phyloP scores from a whole-genome alignment of 768 basidiomycete genomes.

The Hericium alpestre region DNA sequence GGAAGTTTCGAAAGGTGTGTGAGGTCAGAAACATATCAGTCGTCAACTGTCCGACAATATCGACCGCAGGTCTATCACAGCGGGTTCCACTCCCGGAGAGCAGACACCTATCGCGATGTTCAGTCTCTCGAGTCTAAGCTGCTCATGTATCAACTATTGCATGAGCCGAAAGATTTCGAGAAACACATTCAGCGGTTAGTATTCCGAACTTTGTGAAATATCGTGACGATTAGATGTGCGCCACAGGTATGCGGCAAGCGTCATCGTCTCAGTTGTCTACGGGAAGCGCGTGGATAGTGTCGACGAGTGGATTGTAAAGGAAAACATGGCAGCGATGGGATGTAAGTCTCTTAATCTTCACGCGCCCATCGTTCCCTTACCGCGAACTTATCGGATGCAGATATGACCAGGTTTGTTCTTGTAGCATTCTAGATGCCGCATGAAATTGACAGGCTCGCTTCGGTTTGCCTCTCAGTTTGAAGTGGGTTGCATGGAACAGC shows the following conservation, averaged over 20 bases:
- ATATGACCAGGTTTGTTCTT: no score
- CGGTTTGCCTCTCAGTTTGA: no score
- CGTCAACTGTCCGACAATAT: not conserved
- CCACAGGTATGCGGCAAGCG: constrained; percentile 34
- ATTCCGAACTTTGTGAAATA: not conserved
- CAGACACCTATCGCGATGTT: constrained; percentile 33
- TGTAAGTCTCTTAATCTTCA: constrained; percentile 25
- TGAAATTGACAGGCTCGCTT: no score
- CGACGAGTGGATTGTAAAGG: constrained; percentile 37
- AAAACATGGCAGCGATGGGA: constrained; percentile 33
- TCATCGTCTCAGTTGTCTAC: constrained; percentile 34
- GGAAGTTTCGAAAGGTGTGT: constrained; percentile 34
- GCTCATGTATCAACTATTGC: constrained; percentile 29
- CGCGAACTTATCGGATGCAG: no score
- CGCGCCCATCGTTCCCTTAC: no score
- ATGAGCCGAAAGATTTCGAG: constrained; percentile 29
- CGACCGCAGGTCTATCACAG: constrained; percentile 29
- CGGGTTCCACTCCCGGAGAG: constrained; percentile 31
- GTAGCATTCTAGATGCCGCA: no score
- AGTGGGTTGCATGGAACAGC: no score
- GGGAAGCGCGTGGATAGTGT: constrained; percentile 32
- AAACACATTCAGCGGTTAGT: constrained; percentile 30
- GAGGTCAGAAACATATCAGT: not conserved
- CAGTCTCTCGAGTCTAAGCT: constrained; percentile 39
- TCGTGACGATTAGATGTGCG: not conserved